Base-by-base conservation (phyloP, 2,329 filamentous ascomycete species). In the Neofusicoccum sp. region DNA sequence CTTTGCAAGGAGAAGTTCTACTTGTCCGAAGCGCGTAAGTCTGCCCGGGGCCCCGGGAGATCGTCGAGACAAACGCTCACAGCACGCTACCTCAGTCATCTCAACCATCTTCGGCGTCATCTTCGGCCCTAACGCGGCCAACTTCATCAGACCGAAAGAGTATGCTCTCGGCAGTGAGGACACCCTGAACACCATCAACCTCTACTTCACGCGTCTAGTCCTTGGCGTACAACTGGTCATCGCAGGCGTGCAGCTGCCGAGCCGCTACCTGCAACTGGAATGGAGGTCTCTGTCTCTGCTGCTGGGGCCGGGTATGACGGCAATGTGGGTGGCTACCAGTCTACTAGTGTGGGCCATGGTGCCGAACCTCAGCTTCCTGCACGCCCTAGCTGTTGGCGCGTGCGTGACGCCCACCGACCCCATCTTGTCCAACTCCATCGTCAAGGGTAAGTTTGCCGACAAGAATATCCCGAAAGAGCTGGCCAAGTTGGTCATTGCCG, bases 341-440 rank as follows among this genome's bases (percentile, higher is more conserved):
- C 76, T 95, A 1, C 73, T 96, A 2, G 80, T 96, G 45, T 96
- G 88, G 86, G 89, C 75, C 0, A 75, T 96, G 63, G 85, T 93
- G 1, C 90, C 90, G 0, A 77, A 86, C 53, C 78, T 93, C 14
- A 80, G 79, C 31, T 90, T 95, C 65, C 79, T 96, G 1, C 89
- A 95, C 65, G 89, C 93, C 0, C 80, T 96, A 9, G 89, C 87
- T 14, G 80, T 96, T 9, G 92, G 87, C 1, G 89, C 92, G 0
- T 96, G 92, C 69, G 86, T 97, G n/a, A 95, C 93, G 2, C 93
- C 92, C 0, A 96, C 93, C 0, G 93, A 97, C 68, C 93, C 93
- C 0, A 86, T 96, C 1, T 75, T 96, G 38, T 93, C 89, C 14
- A 93, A 95, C 65, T 89, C 89, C 2, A 96, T 96, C 61, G 91